Conservation (phyloP, 208 protist species). For the Acanthamoeba healyi region DNA sequence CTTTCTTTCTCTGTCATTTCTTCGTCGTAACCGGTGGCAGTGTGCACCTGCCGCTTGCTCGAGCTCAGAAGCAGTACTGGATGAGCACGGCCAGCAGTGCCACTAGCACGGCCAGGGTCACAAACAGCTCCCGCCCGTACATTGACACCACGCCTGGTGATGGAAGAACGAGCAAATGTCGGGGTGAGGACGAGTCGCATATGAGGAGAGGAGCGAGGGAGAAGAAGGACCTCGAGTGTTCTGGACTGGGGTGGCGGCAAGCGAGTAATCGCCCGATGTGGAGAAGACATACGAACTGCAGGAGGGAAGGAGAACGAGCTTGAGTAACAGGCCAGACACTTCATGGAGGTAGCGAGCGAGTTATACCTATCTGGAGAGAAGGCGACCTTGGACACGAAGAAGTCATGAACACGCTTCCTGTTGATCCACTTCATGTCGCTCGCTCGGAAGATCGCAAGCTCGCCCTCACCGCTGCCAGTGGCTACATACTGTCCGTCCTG, state of each 20-base stretch:
- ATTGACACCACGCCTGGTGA: conserved; percentile 9
- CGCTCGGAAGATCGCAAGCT: conserved; percentile 65
- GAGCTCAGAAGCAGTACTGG: background rate
- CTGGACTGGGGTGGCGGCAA: conserved; percentile 46
- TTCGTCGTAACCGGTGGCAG: no score
- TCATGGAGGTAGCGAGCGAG: background rate
- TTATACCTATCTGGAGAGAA: conserved; percentile 53
- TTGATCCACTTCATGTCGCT: conserved; percentile 68
- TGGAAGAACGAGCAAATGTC: background rate
- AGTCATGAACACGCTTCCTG: conserved; percentile 48
- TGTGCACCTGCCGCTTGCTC: no score
- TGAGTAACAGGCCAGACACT: background rate
- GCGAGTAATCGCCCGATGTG: conserved; percentile 64
- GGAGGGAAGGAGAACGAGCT: background rate
- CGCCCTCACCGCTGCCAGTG: conserved; percentile 69
- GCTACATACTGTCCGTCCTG: conserved; percentile 50
- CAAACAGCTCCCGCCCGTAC: conserved; percentile 63
- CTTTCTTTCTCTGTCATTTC: no score
- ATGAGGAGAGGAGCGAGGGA: background rate
- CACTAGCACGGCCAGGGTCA: conserved; percentile 28
- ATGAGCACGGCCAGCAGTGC: conserved; percentile 56
- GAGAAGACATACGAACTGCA: background rate
- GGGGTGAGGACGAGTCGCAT: no score
- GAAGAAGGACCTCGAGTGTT: conserved; percentile 19
- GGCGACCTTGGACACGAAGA: conserved; percentile 73